Evolutionary conservation across 768 basidiomycete species (phyloP).

Genomic region (Suillus plorans): DNA sequence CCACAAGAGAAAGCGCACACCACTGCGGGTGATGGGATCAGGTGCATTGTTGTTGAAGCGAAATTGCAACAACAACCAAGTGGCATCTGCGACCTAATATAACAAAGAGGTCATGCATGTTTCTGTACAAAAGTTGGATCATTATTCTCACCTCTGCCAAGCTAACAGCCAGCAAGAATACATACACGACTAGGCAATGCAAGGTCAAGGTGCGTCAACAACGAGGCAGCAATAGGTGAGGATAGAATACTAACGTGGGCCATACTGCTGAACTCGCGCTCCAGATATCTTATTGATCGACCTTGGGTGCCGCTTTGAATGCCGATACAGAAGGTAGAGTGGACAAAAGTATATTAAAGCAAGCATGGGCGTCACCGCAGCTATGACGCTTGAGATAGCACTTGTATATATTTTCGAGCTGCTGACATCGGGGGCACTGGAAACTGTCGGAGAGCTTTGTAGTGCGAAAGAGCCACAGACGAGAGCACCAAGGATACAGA

Average conservation of each 20-base stretch:
- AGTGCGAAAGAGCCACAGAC: conserved; percentile 32
- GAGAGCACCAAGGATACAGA: conserved; percentile 35
- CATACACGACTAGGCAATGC: conserved; percentile 42
- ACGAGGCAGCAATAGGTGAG: conserved; percentile 12
- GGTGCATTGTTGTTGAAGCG: conserved; percentile 53
- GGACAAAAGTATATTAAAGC: conserved; percentile 49
- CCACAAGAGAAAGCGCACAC: conserved; percentile 50
- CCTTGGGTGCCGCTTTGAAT: conserved; percentile 43
- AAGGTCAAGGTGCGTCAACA: conserved; percentile 13
- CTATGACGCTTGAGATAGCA: conserved; percentile 36
- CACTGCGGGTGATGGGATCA: conserved; percentile 41
- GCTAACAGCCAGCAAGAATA: conserved; percentile 48
- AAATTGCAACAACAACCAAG: conserved; percentile 62
- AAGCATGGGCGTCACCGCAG: conserved; percentile 34
- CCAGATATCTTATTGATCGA: conserved; percentile 52
- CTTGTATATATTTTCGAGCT: conserved; percentile 34
- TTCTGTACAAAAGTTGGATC: not conserved
- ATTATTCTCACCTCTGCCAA: conserved; percentile 42
- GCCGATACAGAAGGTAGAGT: conserved; percentile 50
- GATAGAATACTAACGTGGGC: conserved; percentile 42
- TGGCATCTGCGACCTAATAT: conserved; percentile 49
- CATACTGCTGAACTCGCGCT: conserved; percentile 46
- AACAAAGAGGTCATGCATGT: conserved; percentile 5
- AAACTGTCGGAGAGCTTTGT: conserved; percentile 16
- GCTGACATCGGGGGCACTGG: conserved; percentile 21